Evolutionary conservation across 805 yeast species (phyloP), one percentile per base, ranked within the genome.

Genomic region (Kodamaea neixiangensis): DNA sequence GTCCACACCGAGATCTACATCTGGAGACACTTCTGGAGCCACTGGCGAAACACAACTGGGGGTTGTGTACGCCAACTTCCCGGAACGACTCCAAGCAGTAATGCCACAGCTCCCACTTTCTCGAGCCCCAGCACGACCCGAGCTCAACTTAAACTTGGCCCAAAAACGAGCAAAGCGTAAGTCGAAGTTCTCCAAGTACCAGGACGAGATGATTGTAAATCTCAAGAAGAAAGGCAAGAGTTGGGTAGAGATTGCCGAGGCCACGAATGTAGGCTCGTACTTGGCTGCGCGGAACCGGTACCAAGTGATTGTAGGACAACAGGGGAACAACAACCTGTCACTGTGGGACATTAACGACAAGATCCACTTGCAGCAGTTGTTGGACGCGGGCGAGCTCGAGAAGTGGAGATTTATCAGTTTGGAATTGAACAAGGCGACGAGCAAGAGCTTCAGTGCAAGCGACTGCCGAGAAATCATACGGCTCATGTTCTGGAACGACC

Each of bases 271-370:
- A 22, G 87, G 84, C 7, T 79, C 84, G 39, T 83, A 81, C 52
- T 68, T 87, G 37, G 89, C 93, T 0, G 93, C 92, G 0, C 69
- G 93, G 51, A 87, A 87, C 62, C 69, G 93, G 52, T 87, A 87
- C 59, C 93, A 87, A 65, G 93, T 87, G 3, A 75, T 87, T 44
- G 86, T 87, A 56, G 94, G 94, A 3, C 93, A 87, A 62, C 93
- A 87, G 59, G 93, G 93, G 3, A 72, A 72, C 54, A 86, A 87
- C 31, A 87, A 87, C 10, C 76, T 83, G 1, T 78, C 82, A 19
- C 78, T 80, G 25, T 86, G 90, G 86, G 81, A 79, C 7, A 58
- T 71, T 1, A 81, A 79, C 13, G 90, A 86, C 64, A 76, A 80
- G 6, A 52, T 65, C 22, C 72, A 73, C 17, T 67, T 87, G 37